phyloP scores from a whole-genome alignment of 2,329 filamentous ascomycete species.

The Cladosporium sp. region DNA sequence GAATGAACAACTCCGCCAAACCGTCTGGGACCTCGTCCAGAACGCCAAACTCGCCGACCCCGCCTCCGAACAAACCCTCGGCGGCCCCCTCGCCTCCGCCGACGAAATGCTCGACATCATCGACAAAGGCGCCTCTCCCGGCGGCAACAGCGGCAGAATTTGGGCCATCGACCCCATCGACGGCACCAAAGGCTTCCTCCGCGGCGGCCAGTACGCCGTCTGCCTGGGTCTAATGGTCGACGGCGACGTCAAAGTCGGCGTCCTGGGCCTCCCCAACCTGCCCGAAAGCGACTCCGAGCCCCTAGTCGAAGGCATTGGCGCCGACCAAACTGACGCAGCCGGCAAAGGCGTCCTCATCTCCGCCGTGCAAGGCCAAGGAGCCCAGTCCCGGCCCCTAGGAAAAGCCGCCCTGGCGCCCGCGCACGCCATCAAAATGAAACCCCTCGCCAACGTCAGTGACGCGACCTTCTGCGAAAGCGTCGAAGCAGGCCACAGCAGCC shows the following conservation, averaged over 20 bases:
- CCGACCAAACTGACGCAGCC: slow-evolving; percentile 66
- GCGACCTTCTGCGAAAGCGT: slow-evolving; percentile 97
- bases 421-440: slow-evolving; percentile 73
- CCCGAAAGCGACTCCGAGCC: slow-evolving; percentile 75
- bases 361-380: slow-evolving; percentile 73
- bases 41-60: slow-evolving; percentile 64
- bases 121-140: slow-evolving; percentile 59
- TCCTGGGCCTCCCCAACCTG: slow-evolving; percentile 92
- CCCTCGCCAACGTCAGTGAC: slow-evolving; percentile 65
- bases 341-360: slow-evolving; percentile 85
- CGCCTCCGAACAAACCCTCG: slow-evolving; percentile 61
- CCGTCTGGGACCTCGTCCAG: slow-evolving; percentile 81
- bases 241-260: slow-evolving; percentile 88
- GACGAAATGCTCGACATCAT: slow-evolving; percentile 59
- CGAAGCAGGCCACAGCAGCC: slow-evolving; percentile 85
- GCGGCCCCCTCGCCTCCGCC: slow-evolving; percentile 61
- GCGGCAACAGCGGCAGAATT: slow-evolving; percentile 70
- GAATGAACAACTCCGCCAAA: slow-evolving; percentile 63
- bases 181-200: slow-evolving; percentile 93
- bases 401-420: slow-evolving; percentile 50
- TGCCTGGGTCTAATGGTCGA: slow-evolving; percentile 89
- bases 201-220: slow-evolving; percentile 95
- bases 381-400: slow-evolving; percentile 69
- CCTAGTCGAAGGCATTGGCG: slow-evolving; percentile 66
- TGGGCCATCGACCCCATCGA: slow-evolving; percentile 98